phyloP scores from a whole-genome alignment of 2,329 filamentous ascomycete genomes.

The Fusarium domesticum region DNA sequence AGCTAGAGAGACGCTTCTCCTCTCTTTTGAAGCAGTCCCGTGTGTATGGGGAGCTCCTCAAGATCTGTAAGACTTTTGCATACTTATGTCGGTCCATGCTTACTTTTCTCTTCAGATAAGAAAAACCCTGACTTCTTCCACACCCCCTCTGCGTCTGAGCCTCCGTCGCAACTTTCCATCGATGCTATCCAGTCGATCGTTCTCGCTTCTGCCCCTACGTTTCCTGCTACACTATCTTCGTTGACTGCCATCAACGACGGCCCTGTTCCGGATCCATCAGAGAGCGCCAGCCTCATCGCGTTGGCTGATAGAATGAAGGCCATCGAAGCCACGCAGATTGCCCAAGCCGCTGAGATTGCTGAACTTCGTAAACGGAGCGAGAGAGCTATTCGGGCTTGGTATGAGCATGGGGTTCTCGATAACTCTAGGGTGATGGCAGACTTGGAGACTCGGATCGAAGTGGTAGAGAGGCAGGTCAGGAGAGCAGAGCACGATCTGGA shows the following conservation, averaged over 20 bases:
- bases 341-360: conserved; percentile 61
- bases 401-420: conserved; percentile 67
- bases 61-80: conserved; percentile 52
- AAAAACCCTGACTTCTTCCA: conserved; percentile 55
- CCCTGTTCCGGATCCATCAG: conserved; percentile 53
- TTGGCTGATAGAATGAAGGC: conserved; percentile 61
- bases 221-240: conserved; percentile 54
- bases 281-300: conserved; percentile 54
- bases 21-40: conserved; percentile 49
- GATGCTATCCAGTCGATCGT: conserved; percentile 54
- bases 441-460: conserved; percentile 64
- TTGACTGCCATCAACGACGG: conserved; percentile 56
- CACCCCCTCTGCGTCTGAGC: conserved; percentile 42
- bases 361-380: conserved; percentile 64
- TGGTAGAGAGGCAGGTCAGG: conserved; percentile 62
- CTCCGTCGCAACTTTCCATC: conserved; percentile 50
- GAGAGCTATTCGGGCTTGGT: conserved; percentile 64
- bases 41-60: conserved; percentile 58
- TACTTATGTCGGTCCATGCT: not conserved
- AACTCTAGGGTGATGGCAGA: conserved; percentile 68
- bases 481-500: conserved; percentile 52
- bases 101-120: conserved; percentile 42
- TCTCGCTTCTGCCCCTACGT: conserved; percentile 54
- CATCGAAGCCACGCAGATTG: conserved; percentile 57
- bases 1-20: conserved; percentile 54